Conservation (phyloP, 1,284 basidiomycete genomes). For the Rhodotorula sp. region DNA sequence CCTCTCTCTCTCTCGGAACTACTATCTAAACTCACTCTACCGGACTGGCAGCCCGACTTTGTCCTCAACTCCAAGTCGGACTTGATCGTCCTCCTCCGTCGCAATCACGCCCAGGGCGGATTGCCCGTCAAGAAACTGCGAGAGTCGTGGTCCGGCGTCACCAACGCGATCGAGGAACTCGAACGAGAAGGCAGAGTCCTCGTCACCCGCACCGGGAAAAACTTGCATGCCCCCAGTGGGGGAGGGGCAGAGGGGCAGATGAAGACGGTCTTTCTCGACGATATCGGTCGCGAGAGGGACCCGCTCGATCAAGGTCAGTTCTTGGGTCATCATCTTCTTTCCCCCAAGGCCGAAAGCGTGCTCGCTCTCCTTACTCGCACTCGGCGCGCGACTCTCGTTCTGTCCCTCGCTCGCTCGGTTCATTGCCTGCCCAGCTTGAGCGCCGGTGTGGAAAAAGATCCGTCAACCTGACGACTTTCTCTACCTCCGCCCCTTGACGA, state of each 20-base stretch:
- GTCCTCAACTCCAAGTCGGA: conserved; percentile 78
- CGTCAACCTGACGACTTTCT: neutral
- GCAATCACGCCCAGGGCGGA: conserved; percentile 72
- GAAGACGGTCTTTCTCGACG: conserved; percentile 88
- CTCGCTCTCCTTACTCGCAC: too few species aligned
- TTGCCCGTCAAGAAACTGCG: conserved; percentile 79
- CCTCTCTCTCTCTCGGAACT: conserved; percentile 7
- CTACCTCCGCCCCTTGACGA: too few species aligned
- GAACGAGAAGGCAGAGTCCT: conserved; percentile 83
- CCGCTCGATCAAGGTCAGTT: conserved; percentile 74
- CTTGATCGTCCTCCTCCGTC: conserved; percentile 74
- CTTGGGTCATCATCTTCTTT: too few species aligned
- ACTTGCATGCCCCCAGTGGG: conserved; percentile 58
- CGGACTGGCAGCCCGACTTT: conserved; percentile 87
- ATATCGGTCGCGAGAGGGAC: conserved; percentile 62
- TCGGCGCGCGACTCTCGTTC: neutral
- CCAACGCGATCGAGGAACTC: conserved; percentile 74
- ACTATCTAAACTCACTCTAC: neutral
- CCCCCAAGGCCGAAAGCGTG: too few species aligned
- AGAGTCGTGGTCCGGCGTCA: conserved; percentile 85
- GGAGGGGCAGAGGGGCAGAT: conserved; percentile 58
- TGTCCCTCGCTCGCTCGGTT: neutral
- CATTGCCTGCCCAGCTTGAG: neutral
- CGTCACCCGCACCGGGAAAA: conserved; percentile 65
- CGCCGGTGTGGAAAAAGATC: neutral